Percentiles rank a stretch among this genome's conserved stretches.
phyloP scores from a whole-genome alignment of 192 early-diverging fungal species.

The Entomortierella parvispora region DNA sequence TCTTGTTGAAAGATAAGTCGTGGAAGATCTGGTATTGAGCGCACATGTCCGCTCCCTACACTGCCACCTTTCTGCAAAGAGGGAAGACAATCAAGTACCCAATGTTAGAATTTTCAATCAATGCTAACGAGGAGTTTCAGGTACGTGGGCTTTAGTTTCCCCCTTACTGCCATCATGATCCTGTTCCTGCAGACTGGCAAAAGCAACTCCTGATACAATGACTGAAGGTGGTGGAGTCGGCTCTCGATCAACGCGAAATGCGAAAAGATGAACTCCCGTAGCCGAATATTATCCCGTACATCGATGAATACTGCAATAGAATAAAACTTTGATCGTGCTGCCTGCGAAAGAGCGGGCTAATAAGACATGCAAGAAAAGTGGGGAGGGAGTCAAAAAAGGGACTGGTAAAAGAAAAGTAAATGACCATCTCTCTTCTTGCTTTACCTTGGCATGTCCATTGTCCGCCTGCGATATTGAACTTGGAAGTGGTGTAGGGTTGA shows the following conservation, averaged over 20 bases:
- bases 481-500: slow-evolving; percentile 64
- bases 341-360: slow-evolving; percentile 49
- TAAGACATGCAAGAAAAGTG: background rate
- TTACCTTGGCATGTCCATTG: slow-evolving; percentile 47
- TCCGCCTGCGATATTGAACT: slow-evolving; percentile 49
- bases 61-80: slow-evolving; percentile 43
- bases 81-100: background rate
- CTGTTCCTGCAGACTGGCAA: slow-evolving; percentile 36
- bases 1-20: slow-evolving; percentile 62
- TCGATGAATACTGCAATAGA: slow-evolving; percentile 63
- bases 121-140: background rate
- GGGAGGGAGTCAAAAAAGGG: too few species aligned
- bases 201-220: slow-evolving; percentile 55
- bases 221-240: slow-evolving; percentile 63
- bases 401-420: background rate
- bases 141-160: too few species aligned
- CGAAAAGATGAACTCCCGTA: slow-evolving; percentile 66
- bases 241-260: slow-evolving; percentile 69
- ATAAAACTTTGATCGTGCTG: slow-evolving; percentile 60
- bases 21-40: slow-evolving; percentile 51
- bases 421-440: slow-evolving; percentile 4
- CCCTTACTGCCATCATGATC: slow-evolving; percentile 34
- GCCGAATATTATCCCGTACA: slow-evolving; percentile 53
- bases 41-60: slow-evolving; percentile 24
- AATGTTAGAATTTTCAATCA: background rate